Evolutionary conservation across 441 rosid genomes (phyloP), one percentile per base, ranked within the genome.

Genomic region (Erodium moschatum): DNA sequence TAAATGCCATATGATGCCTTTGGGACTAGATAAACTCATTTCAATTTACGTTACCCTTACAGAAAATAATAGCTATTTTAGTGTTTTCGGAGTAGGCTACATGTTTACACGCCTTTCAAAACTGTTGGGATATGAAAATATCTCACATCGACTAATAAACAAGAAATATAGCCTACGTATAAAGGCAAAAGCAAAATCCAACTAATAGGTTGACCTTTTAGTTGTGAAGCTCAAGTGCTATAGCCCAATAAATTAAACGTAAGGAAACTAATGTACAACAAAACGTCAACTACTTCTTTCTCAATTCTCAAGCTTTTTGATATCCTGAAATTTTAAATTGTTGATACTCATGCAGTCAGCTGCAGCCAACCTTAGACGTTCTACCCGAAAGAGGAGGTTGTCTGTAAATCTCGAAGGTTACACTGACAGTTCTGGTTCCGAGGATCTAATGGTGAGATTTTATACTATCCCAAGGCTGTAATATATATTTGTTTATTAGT

Each of bases 351-450:
- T 78, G 72, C 87, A 87, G 99, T 80, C 90, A 69, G 79, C 80
- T 42, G 70, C 91, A 48, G 73, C 90, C 67, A 93, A 94, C 77
- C 97, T 94, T 70, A 92, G 99, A 63, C 99, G 97, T 67, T 94
- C 99, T 62, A 86, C 97, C 29, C 80, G 99, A 79, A 90, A 84
- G 85, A 88, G 97, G 84, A 88, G 97, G 80, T 63, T 85, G 68
- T 79, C 97, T 70, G 94, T 87, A 72, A 85, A 84, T 73, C 97
- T 89, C 72, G 96, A 87, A 60, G 96, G 73, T 77, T 94, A 83
- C 77, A 87, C 92, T 6, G 90, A 85, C 74, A 91, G 94, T 83
- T 94, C 97, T 58, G 99, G 97, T 73, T 87, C 90, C 70, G 97
- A 87, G 80, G 99, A 91, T 78, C 71, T 91, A 79, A 94, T 89